Evolutionary conservation across 345 rosid genomes (phyloP), one percentile per base, ranked within the genome.

Genomic region (Draba incana): DNA sequence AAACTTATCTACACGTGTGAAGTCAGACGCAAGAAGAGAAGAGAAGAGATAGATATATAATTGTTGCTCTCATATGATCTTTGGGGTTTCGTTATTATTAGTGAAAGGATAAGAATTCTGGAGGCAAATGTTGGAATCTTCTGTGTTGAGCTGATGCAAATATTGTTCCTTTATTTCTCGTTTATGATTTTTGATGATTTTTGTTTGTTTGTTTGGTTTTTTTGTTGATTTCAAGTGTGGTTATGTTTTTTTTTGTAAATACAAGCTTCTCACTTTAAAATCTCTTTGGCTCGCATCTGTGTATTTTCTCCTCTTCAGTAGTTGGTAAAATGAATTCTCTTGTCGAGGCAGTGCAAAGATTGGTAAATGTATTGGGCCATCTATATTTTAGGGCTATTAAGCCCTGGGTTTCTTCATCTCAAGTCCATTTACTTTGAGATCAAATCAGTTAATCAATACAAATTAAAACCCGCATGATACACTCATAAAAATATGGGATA

Each of bases 101-200:
- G 37, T 8, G 9, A 14, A 63, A 25, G 64, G 70, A 64, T 64
- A 54, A 64, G 64, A 49, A 41, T 5, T 72, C 10, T 65, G 61
- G 66, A 72, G 71, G 65, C 65, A 57, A 64, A 12, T 58, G 57
- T 71, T 63, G 76, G 76, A 47, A 28, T 56, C 46, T 71, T 64
- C 70, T 71, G 50, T 46, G 64, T 49, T 37, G 57, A 12, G 28
- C 56, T 71, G 14, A 35, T 27, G 76, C 70, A 47, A 39, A 72
- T 64, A 38, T 63, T 39, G 10, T 63, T 63, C 16, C 24, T 71
- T 46, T 55, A 33, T 25, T 67, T 50, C 55, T 61, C 4, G 2
- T 62, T 55, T 63, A 35, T 33, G 8, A 23, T 13, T 71, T 56
- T 55, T 24, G 28, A 0, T 56, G 30, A 28, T 25, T 56, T 56